Base-by-base conservation (phyloP, 257 asterid genomes). In the Galeopsis tetrahit region DNA sequence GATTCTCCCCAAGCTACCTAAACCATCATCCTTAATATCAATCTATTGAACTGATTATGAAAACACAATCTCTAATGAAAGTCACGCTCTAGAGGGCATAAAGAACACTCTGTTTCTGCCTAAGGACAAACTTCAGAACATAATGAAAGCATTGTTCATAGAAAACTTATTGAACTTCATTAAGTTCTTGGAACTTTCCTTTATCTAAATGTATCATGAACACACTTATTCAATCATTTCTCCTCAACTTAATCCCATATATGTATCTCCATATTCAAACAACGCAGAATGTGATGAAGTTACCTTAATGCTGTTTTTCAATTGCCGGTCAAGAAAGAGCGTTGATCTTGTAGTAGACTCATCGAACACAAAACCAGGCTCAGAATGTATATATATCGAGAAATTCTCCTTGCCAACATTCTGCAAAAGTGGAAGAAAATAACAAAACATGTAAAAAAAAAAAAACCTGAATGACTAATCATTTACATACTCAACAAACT, bases 1-100 rank as follows among this genome's bases (percentile, higher is more conserved):
- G 96, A 84, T 79, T 90, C 92, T 82, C 99, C 99, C 99, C 99
- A 95, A 15, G 82, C 91, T 83, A 95, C 99, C 99, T 95, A 84
- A 83, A 87, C 66, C 62, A 75, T 68, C 75, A 78, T 40, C 71
- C 82, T 36, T 55, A 71, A 55, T 7, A 75, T 82, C 82, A 85
- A 73, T 85, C 83, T 58, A 75, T 31, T 42, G 39, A 69, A 72
- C 11, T 38, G 52, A 58, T 58, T 64, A 60, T 57, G 17, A 34
- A 70, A 68, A 68, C 10, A 43, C 48, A 52, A 70, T 10, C 43
- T 55, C 49, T 61, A 51, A 10, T 32, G 57, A 59, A 11, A 55
- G 66, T 52, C 21, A 43, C 17, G 51, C 11, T 39, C 64, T 32
- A 48, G 31, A 71, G 36, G 60, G 63, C 7, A 66, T 44, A 44